Conservation (phyloP, 441 rosid genomes). For the Pelargonium myrrhifolium region DNA sequence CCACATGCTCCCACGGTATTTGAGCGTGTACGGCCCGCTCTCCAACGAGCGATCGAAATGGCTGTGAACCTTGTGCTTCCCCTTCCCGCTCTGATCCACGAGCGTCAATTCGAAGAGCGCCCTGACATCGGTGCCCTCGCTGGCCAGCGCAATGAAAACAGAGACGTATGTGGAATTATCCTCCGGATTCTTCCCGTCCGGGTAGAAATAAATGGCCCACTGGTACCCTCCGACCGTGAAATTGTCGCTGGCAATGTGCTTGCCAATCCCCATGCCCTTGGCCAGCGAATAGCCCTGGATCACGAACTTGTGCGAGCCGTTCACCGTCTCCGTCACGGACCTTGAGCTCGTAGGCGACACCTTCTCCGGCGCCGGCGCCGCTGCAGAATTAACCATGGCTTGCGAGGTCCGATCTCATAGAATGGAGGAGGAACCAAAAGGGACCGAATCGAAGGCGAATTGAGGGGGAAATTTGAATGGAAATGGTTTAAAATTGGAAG, state of each 20-base stretch:
- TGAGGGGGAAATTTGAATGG: not conserved
- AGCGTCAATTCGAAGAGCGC: constrained; percentile 90
- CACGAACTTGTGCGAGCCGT: constrained; percentile 81
- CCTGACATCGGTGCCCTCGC: constrained; percentile 90
- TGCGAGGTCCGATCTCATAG: constrained; percentile 5
- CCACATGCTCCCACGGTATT: constrained; percentile 99
- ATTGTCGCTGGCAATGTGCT: constrained; percentile 70
- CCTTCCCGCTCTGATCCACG: constrained; percentile 92
- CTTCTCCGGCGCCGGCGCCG: constrained; percentile 14
- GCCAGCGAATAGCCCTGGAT: constrained; percentile 78
- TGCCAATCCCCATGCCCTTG: constrained; percentile 85
- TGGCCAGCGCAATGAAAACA: constrained; percentile 79
- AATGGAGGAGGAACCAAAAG: not conserved
- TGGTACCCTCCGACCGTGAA: constrained; percentile 77
- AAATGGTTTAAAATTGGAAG: not conserved
- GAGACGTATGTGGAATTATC: constrained; percentile 81
- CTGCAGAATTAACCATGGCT: not conserved
- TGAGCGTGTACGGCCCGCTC: constrained; percentile 89
- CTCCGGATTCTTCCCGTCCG: constrained; percentile 92
- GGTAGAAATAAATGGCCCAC: constrained; percentile 95
- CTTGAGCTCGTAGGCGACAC: constrained; percentile 42
- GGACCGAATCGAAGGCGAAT: not conserved
- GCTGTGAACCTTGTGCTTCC: constrained; percentile 75
- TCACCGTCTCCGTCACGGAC: constrained; percentile 68
- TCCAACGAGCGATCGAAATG: constrained; percentile 92